These are phyloP conservation scores for Xylaria arbuscula DNA, from an alignment of 2,329 filamentous ascomycete species.

Conservation along the genomic window DNA sequence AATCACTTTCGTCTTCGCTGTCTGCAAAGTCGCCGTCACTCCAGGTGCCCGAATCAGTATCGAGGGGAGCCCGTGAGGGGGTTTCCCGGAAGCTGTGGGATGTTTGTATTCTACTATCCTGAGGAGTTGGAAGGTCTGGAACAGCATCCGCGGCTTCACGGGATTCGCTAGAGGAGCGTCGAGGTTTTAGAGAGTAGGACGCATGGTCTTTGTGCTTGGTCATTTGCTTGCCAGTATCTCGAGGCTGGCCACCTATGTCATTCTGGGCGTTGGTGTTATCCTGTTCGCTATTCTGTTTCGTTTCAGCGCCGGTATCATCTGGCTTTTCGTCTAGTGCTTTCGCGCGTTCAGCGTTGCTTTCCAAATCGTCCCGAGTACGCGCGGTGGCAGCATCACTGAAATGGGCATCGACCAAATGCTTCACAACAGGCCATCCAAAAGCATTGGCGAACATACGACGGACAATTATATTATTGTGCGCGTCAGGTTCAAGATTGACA, in stretches of 20 bases:
- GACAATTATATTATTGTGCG: constrained; percentile 98
- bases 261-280: constrained; percentile 5
- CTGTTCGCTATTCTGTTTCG: constrained; percentile 49
- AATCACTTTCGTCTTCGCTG: constrained; percentile 60
- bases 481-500: constrained; percentile 93
- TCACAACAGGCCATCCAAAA: constrained; percentile 96
- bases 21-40: constrained; percentile 73
- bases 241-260: not conserved
- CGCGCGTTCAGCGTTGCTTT: constrained; percentile 75
- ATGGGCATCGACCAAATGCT: constrained; percentile 94
- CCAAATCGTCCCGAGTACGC: constrained; percentile 73
- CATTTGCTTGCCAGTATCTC: constrained; percentile 4
- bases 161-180: constrained; percentile 47
- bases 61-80: constrained; percentile 47
- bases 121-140: constrained; percentile 55
- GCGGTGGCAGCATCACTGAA: constrained; percentile 81
- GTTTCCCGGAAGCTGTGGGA: constrained; percentile 43
- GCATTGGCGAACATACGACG: constrained; percentile 97
- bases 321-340: constrained; percentile 67
- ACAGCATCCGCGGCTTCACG: constrained; percentile 60
- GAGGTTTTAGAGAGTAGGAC: constrained; percentile 25
- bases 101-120: constrained; percentile 39
- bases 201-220: constrained; percentile 1
- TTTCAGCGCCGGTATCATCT: constrained; percentile 73
- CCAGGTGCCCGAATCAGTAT: constrained; percentile 70